Evolutionary conservation across 768 basidiomycete genomes (phyloP).

Genomic region (Lanmaoa rubissima): DNA sequence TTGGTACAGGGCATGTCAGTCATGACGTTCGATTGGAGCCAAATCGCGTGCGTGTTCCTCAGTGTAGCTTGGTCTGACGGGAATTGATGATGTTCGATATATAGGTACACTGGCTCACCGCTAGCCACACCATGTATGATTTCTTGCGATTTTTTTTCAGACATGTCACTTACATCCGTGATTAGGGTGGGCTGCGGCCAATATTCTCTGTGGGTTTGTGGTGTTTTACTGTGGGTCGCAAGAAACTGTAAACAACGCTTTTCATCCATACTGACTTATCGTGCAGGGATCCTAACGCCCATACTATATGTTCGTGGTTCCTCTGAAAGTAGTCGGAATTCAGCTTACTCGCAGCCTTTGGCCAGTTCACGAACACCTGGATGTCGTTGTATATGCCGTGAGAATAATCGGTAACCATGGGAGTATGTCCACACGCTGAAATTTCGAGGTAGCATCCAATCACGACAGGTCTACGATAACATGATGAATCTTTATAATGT

Average conservation of each 20-base stretch:
- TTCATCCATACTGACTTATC: not conserved
- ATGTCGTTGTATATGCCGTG: constrained; percentile 57
- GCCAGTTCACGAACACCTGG: constrained; percentile 63
- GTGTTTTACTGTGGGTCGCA: constrained; percentile 60
- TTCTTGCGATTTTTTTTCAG: not conserved
- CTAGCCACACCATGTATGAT: constrained; percentile 64
- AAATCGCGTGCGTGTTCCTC: constrained; percentile 43
- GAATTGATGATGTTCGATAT: not conserved
- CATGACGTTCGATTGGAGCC: constrained; percentile 80
- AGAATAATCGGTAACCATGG: constrained; percentile 18
- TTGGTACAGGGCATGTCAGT: constrained; percentile 56
- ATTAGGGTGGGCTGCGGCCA: constrained; percentile 73
- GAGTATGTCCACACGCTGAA: not conserved
- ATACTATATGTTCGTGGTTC: constrained; percentile 49
- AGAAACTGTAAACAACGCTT: not conserved
- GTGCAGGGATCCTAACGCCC: constrained; percentile 32
- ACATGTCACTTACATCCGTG: not conserved
- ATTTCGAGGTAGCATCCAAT: constrained; percentile 46
- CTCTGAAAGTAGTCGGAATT: constrained; percentile 33
- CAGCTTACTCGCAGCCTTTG: not conserved
- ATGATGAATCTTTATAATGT: constrained; percentile 56
- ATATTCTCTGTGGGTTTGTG: constrained; percentile 62
- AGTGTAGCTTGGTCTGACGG: not conserved
- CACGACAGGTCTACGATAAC: constrained; percentile 63
- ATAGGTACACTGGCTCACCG: constrained; percentile 41